These are phyloP conservation scores for Globisporangium takayamanum DNA, from an alignment of 352 stramenopile species.

Conservation along the genomic window DNA sequence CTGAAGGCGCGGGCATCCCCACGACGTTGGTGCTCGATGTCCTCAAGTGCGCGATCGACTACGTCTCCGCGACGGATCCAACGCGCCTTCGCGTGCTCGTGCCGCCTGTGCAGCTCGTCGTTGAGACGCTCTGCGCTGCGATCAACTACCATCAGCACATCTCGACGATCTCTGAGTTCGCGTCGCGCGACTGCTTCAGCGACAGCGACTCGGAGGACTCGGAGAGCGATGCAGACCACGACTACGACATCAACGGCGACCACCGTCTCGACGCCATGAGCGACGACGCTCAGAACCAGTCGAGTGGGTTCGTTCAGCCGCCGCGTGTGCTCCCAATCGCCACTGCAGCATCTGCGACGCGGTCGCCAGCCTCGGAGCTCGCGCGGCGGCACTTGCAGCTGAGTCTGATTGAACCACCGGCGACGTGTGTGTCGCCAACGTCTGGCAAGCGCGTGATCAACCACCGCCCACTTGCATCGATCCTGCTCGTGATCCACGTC, in stretches of 20 bases:
- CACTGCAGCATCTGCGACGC: not conserved
- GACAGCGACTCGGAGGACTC: conserved; percentile 63
- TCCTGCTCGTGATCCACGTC: conserved; percentile 58
- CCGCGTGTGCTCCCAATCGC: conserved; percentile 9
- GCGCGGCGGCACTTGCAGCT: conserved; percentile 9
- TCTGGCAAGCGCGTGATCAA: conserved; percentile 54
- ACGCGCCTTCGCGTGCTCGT: conserved; percentile 42
- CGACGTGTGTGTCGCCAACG: conserved; percentile 31
- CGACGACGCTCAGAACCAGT: conserved; percentile 9
- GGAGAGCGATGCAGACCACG: conserved; percentile 18
- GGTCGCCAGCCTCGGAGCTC: conserved; percentile 1
- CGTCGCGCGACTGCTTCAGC: conserved; percentile 66
- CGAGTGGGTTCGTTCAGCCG: not conserved
- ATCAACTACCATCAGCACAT: conserved; percentile 81
- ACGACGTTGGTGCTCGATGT: conserved; percentile 49
- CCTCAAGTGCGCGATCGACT: conserved; percentile 50
- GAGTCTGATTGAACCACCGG: conserved; percentile 10
- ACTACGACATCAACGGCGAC: conserved; percentile 8
- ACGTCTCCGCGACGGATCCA: conserved; percentile 20
- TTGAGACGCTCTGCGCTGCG: conserved; percentile 50
- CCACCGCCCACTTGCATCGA: conserved; percentile 50
- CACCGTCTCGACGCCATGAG: conserved; percentile 4
- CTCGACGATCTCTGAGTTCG: conserved; percentile 66
- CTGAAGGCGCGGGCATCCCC: conserved; percentile 37
- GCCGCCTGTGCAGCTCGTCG: conserved; percentile 35